Base-by-base conservation (phyloP, 805 yeast genomes). In the Metschnikowia borealis region DNA sequence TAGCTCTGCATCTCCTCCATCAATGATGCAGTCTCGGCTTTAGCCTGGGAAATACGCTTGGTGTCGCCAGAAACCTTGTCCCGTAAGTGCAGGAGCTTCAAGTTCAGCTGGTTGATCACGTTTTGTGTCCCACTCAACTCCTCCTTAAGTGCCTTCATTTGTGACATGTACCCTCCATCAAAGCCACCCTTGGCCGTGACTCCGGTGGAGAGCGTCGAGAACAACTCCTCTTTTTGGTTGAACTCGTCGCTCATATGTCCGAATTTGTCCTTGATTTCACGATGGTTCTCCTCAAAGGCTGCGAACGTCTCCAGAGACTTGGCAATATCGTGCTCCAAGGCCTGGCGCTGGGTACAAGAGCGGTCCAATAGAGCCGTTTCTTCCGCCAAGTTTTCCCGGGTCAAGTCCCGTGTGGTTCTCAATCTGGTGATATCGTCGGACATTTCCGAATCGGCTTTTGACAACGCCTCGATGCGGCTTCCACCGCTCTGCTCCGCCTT, bases 151-250 rank as follows among this genome's bases (percentile, higher is more conserved):
- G 80, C 82, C 50, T 80, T 80, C 38, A 90, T 67, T 59, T 89
- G 96, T 2, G 84, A 77, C 54, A 77, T 70, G 65, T 88, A 91
- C 7, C 97, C 97, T 33, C 87, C 84, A 59, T 84, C 85, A 0
- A 83, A 77, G 34, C 73, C 75, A 48, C 95, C 96, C 52, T 81
- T 83, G 0, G 95, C 81, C 0, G 96, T 87, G n/a, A 91, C 83
- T 59, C 97, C 97, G 0, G 96, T 89, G 0, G 90, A 83, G 38
- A 91, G 73, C 0, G 95, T 84, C 0, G 94, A 86, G 8, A 89
- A 68, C 10, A 91, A 73, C 54, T 91, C 97, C 59, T 88, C 92
- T 57, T 87, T 88, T 52, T 73, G 77, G 33, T 73, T 70, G 43
- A 78, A 73, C 13, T 74, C 73, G 5, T 69, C 71, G 53, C 81